phyloP scores from a whole-genome alignment of 2,329 filamentous ascomycete species.

The Cercospora canescens region DNA sequence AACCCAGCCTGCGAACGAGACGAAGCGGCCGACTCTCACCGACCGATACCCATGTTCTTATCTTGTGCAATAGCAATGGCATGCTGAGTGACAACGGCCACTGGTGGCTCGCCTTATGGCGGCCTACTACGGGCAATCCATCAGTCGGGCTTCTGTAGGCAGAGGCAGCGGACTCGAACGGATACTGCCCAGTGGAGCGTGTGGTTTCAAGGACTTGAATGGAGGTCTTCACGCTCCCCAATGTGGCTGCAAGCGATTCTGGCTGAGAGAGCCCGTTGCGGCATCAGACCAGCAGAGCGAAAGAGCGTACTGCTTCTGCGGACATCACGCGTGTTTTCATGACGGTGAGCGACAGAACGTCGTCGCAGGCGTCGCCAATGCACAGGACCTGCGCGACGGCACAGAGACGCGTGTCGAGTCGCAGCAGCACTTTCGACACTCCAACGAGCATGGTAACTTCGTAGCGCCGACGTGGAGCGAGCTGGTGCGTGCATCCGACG shows the following conservation, averaged over 20 bases:
- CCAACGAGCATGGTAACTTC: constrained; percentile 10
- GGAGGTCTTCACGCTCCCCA: constrained; percentile 43
- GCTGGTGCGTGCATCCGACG: constrained; percentile 19
- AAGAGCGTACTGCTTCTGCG: constrained; percentile 52
- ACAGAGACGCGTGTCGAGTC: constrained; percentile 1
- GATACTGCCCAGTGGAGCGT: constrained; percentile 52
- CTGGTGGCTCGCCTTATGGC: constrained; percentile 39
- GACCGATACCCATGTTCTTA: not conserved
- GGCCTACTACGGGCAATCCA: constrained; percentile 26
- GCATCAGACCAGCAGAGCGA: constrained; percentile 28
- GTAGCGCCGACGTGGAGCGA: constrained; percentile 27
- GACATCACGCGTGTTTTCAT: constrained; percentile 60
- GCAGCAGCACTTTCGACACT: constrained; percentile 9
- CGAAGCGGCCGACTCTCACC: constrained; percentile 12
- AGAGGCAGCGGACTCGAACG: constrained; percentile 19
- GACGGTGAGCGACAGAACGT: constrained; percentile 17
- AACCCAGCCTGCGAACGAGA: constrained; percentile 1
- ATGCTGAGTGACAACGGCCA: constrained; percentile 32
- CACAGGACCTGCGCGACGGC: not conserved
- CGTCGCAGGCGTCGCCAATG: not conserved
- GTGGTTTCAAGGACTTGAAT: constrained; percentile 53
- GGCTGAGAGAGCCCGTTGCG: constrained; percentile 35
- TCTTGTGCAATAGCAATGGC: constrained; percentile 22
- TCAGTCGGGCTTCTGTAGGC: constrained; percentile 25
- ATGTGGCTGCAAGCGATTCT: constrained; percentile 58